Base-by-base conservation (phyloP, 495 filamentous ascomycete species). In the Podospora anserina region DNA sequence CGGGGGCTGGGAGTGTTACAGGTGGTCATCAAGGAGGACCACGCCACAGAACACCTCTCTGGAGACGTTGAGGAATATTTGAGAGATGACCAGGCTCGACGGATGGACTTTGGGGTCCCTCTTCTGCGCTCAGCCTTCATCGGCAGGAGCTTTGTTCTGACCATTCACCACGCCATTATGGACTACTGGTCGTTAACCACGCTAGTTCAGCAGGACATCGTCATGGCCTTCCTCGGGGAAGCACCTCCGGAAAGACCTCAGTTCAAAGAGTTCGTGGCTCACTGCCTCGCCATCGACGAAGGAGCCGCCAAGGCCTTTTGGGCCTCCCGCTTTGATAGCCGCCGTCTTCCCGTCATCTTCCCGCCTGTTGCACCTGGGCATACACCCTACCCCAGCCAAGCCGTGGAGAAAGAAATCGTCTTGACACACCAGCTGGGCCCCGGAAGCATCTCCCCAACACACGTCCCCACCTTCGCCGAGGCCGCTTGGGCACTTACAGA, bases 121-220 rank as follows among this genome's bases (percentile, higher is more conserved):
- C 55, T 58, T 26, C 11, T 58, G 16, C 55, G 55, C 3, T 58
- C 55, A 3, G 55, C 55, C n/a, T 20, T 58, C 23, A 26, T 58
- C n/a, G 55, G 3, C 23, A 58, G 55, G 11, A 58, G 23, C 55
- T 58, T 58, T 20, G 55, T 58, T 19, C n/a, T 58, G 55, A 20
- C 55, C 55, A 58, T 58, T 26, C 55, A 58, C 18, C 55, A 58
- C 23, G 55, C 55, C 55, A 58, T 58, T n/a, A 58, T 58, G 55
- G 55, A 58, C 23, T 58, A 58, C 55, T 58, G 55, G 55, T 58
- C 55, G n/a, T 7, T 58, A 9, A 58, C 55, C n/a, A 58, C 55
- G 18, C 55, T 58, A 7, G n/a, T 20, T 20, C 55, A 58, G n/a
- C n/a, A 58, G 23, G 55, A 58, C 23, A 20, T 58, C 5, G 23